Base-by-base conservation (phyloP, 441 rosid genomes). In the Corymbia citriodora region DNA sequence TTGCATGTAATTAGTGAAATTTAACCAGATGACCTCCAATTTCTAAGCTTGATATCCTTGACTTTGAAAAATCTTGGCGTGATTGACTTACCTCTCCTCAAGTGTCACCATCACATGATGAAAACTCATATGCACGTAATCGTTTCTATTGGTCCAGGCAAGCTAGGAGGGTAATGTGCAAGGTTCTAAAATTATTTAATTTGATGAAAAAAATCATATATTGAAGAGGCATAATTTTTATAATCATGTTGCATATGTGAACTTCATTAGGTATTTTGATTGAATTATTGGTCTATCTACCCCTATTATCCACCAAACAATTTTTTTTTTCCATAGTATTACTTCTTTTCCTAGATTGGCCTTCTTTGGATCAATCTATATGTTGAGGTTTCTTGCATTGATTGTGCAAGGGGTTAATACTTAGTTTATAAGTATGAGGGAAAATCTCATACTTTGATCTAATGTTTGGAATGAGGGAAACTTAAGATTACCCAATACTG, bases 241-340 rank as follows among this genome's bases (percentile, higher is more conserved):
- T 55, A 9, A 55, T 11, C 15, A 9, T 74, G 29, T 15, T 21
- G 3, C 2, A 0, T 21, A 27, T 40, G 3, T 40, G 3, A 74
- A 40, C 50, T 74, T 40, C 16, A 74, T 40, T 9, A 19, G 83
- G 83, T 40, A 36, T 74, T 7, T 19, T 74, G 9, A 21, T 74
- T 74, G 50, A 74, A 40, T 74, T 23, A 29, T 74, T 40, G 29
- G 83, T 40, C 40, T 21, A 40, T 74, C 50, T 45, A 21, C 9
- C 10, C 4, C 4, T 9, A 40, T 40, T 29, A 11, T 74, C 50
- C 83, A 3, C 29, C 29, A 40, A 74, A 74, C 83, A 21, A 27
- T 10, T 7, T 27, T 27, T 61, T 33, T 61, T 5, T 61, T 40
- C 6, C 45, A 40, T 40, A 40, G 45, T 40, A 40, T 40, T 40